Evolutionary conservation across 1,284 basidiomycete species (phyloP), one percentile per base, ranked within the genome.

Genomic region (Tilletiopsis washingtonensis): DNA sequence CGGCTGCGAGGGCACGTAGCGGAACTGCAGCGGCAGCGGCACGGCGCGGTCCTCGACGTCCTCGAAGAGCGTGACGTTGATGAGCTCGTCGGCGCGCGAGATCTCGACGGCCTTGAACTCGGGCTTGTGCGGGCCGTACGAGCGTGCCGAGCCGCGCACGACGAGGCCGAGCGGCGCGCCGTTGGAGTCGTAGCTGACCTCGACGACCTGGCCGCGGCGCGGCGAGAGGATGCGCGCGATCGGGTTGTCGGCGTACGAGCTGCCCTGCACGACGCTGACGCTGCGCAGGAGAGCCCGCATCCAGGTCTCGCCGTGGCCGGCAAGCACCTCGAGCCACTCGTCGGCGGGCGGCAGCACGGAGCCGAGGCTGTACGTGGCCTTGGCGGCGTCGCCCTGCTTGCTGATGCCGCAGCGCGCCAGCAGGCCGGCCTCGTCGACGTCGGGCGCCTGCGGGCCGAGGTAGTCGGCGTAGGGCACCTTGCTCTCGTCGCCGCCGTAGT

Each of bases 381-480:
- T 34, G 32, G 17, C 17, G n/a, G n/a, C n/a, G 38, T 77, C 77
- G 5, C 73, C 71, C 27, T 51, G 41, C 42, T 45, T 24, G 42
- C 6, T 26, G 49, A 90, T 79, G 40, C 77, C 78, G 56, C 64
- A 44, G 38, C 55, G 49, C 25, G 56, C 49, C 42, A 59, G 57
- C 45, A 78, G 63, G 29, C 74, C 56, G 25, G 77, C 69, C 41
- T 75, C 52, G 20, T 82, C 79, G 37, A 54, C 24, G 36, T 61
- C 53, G 32, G 64, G 72, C 7, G 76, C 74, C 55, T 74, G 69
- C 41, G 80, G 77, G 45, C 85, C 84, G 49, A 98, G 83, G 75
- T 93, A 98, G 70, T 94, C 93, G 61, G 88, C 74, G 9, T 78
- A 78, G 5, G 94, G 93, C 29, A 98, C 81, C 56, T 81, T 82